A percentile compares a stretch with the other conserved stretches of the same genome.
Conservation (phyloP, 257 asterid genomes). For the Ilex asprella region DNA sequence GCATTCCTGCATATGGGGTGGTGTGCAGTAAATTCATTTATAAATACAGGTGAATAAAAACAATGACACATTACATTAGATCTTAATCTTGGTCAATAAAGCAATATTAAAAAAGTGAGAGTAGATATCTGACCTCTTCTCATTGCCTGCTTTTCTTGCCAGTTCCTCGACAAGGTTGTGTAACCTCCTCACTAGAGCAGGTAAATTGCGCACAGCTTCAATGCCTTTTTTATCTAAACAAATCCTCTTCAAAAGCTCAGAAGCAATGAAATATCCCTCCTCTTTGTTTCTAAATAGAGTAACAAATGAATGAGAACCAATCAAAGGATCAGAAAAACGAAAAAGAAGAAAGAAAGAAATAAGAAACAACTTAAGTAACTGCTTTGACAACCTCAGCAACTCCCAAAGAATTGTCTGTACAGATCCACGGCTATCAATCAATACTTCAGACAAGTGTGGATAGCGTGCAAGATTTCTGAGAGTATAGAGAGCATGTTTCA, state of each 20-base stretch:
- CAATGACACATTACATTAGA: neutral
- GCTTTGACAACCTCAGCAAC: constrained; percentile 44
- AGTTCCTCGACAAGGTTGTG: constrained; percentile 66
- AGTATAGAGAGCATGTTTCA: constrained; percentile 81
- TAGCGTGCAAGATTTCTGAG: constrained; percentile 81
- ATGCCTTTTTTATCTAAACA: constrained; percentile 40
- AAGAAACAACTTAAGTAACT: neutral
- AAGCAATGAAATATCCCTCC: constrained; percentile 80
- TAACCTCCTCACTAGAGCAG: constrained; percentile 65
- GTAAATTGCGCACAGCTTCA: constrained; percentile 41
- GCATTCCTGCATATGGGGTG: constrained; percentile 32
- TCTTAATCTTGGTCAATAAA: neutral
- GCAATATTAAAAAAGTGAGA: neutral
- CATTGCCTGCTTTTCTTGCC: constrained; percentile 52
- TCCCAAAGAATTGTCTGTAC: constrained; percentile 58
- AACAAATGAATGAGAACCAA: constrained; percentile 1
- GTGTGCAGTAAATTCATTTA: neutral
- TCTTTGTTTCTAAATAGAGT: constrained; percentile 68
- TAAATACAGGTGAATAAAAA: neutral
- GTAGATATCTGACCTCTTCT: constrained; percentile 48
- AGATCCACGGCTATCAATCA: constrained; percentile 48
- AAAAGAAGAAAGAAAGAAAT: neutral
- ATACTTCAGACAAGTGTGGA: constrained; percentile 45
- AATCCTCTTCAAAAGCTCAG: constrained; percentile 69
- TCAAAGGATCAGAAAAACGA: neutral